A percentile compares a stretch with the other conserved stretches of the same genome.
Evolutionary conservation across 495 filamentous ascomycete genomes (phyloP).

Genomic region (Haplographium delicatum): DNA sequence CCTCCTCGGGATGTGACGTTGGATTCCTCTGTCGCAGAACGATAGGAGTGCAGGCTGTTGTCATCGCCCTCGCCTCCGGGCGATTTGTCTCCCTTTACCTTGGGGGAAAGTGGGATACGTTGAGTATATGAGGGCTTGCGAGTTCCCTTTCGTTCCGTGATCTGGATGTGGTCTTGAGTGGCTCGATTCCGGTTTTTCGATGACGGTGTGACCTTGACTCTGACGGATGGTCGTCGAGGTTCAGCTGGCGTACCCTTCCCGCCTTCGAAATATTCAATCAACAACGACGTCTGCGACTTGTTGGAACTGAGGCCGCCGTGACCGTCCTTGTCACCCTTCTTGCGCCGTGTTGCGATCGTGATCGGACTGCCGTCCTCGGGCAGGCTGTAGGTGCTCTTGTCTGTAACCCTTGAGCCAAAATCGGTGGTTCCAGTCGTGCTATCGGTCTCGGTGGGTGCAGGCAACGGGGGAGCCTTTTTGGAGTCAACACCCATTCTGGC

Average conservation of each 20-base stretch:
- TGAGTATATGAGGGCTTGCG: slow-evolving; percentile 61
- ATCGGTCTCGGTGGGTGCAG: slow-evolving; percentile 75
- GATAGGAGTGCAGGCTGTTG: slow-evolving; percentile 56
- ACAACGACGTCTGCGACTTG: slow-evolving; percentile 80
- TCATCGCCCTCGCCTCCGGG: slow-evolving; percentile 49
- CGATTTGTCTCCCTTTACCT: slow-evolving; percentile 34
- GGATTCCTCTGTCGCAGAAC: slow-evolving; percentile 72
- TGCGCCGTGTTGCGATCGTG: slow-evolving; percentile 72
- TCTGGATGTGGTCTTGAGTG: slow-evolving; percentile 69
- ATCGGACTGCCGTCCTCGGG: slow-evolving; percentile 94
- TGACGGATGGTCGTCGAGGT: slow-evolving; percentile 77
- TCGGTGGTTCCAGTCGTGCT: slow-evolving; percentile 62
- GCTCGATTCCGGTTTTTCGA: slow-evolving; percentile 30
- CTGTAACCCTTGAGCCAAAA: slow-evolving; percentile 71
- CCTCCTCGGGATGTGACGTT: slow-evolving; percentile 58
- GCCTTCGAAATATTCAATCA: slow-evolving; percentile 98
- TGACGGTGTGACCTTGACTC: slow-evolving; percentile 90
- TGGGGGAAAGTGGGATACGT: slow-evolving; percentile 50
- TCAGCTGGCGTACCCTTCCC: slow-evolving; percentile 57
- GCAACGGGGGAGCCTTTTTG: slow-evolving; percentile 58
- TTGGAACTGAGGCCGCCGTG: slow-evolving; percentile 48
- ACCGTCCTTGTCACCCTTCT: slow-evolving; percentile 51
- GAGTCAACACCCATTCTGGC: slow-evolving; percentile 63
- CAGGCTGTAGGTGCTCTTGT: slow-evolving; percentile 72
- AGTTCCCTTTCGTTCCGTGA: slow-evolving; percentile 66